Percentiles rank a stretch among this genome's conserved stretches.
These are phyloP conservation scores for Penicillium goetzii DNA, from an alignment of 495 filamentous ascomycete species.

Conservation along the genomic window DNA sequence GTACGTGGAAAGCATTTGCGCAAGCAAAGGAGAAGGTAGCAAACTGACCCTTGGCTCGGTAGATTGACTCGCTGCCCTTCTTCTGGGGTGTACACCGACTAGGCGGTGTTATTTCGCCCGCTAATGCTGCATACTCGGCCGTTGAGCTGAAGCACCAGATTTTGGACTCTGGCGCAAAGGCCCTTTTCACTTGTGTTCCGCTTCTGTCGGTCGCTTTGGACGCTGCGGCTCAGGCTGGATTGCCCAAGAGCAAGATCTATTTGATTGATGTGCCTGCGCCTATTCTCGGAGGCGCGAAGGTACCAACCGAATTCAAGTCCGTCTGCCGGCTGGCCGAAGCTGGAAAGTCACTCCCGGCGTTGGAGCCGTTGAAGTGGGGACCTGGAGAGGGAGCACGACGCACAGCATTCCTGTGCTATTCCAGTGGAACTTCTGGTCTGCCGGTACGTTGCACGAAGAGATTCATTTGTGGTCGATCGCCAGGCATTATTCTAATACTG, in stretches of 20 bases:
- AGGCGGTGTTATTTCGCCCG: constrained; percentile 74
- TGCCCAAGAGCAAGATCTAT: constrained; percentile 74
- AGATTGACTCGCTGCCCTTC: constrained; percentile 82
- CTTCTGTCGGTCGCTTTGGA: constrained; percentile 71
- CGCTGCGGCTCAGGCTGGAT: constrained; percentile 67
- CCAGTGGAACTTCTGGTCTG: constrained; percentile 84
- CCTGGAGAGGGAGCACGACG: constrained; percentile 76
- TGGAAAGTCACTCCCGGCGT: constrained; percentile 61
- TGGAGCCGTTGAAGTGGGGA: constrained; percentile 70
- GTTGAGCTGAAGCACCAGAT: constrained; percentile 80
- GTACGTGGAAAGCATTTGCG: constrained; percentile 47
- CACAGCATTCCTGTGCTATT: constrained; percentile 86
- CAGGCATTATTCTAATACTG: not conserved
- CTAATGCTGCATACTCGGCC: constrained; percentile 81
- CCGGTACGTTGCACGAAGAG: constrained; percentile 57
- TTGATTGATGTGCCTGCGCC: constrained; percentile 67
- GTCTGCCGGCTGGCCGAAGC: constrained; percentile 68
- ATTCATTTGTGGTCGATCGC: not conserved
- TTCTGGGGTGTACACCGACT: constrained; percentile 77
- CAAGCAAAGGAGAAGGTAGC: not conserved
- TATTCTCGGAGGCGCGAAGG: constrained; percentile 50
- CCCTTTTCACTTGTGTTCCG: constrained; percentile 78
- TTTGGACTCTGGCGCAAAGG: constrained; percentile 72
- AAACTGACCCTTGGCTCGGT: constrained; percentile 2
- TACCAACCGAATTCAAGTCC: constrained; percentile 64